These are phyloP conservation scores for Arthroderma sp. DNA, from an alignment of 2,329 filamentous ascomycete genomes.

Conservation along the genomic window DNA sequence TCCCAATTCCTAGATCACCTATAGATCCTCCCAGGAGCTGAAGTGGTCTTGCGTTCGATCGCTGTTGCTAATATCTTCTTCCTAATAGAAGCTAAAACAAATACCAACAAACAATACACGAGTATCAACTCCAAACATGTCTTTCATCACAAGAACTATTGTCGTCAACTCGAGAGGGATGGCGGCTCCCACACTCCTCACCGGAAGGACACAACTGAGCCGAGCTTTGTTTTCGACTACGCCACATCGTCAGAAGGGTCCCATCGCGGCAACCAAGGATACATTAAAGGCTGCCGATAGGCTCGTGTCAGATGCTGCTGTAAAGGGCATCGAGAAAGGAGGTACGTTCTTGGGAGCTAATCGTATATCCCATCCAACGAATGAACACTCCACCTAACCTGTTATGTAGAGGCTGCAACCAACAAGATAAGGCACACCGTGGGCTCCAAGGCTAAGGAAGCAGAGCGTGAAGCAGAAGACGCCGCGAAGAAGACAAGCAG, in stretches of 20 bases:
- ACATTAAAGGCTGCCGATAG: constrained; percentile 47
- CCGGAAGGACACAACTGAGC: constrained; percentile 10
- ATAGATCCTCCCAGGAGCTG: background rate
- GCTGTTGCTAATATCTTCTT: background rate
- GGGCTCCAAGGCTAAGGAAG: constrained; percentile 31
- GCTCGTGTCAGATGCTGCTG: constrained; percentile 42
- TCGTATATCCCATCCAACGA: background rate
- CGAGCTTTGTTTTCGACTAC: constrained; percentile 42
- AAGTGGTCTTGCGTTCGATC: background rate
- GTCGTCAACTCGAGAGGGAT: constrained; percentile 18
- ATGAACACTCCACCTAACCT: background rate
- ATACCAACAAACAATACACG: background rate
- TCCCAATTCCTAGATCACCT: background rate
- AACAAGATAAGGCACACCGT: constrained; percentile 34
- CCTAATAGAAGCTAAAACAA: background rate
- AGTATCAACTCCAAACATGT: constrained; percentile 20
- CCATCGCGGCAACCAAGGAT: constrained; percentile 46
- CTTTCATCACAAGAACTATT: constrained; percentile 26
- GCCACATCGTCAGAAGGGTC: constrained; percentile 37
- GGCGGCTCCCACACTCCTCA: constrained; percentile 10
- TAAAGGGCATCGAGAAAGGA: constrained; percentile 52
- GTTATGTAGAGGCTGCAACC: constrained; percentile 39
- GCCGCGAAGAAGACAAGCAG: constrained; percentile 22
- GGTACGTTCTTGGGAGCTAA: constrained; percentile 34
- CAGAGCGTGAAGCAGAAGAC: constrained; percentile 18